Percentiles rank a stretch among this genome's conserved stretches.
These are phyloP conservation scores for Botrytis elliptica DNA, from an alignment of 2,329 filamentous ascomycete genomes.

Conservation along the genomic window DNA sequence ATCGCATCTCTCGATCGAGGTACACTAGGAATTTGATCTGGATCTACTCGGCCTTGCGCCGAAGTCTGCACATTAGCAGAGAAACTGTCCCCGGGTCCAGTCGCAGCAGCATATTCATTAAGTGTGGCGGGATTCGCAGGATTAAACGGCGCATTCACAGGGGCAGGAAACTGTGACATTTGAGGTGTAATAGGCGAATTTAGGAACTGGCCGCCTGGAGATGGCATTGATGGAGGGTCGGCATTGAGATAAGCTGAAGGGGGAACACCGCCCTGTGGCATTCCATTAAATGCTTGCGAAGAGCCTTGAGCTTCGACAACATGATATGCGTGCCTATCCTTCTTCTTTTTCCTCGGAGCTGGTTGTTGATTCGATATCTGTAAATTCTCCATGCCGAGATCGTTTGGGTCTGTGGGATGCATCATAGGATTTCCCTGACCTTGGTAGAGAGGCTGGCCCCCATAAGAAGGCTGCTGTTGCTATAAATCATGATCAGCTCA, in stretches of 20 bases:
- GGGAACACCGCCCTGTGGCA: slow-evolving; percentile 57
- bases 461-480: slow-evolving; percentile 18
- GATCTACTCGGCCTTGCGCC: slow-evolving; percentile 74
- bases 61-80: slow-evolving; percentile 55
- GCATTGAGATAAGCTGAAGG: slow-evolving; percentile 60
- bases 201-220: slow-evolving; percentile 47
- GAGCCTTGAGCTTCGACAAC: slow-evolving; percentile 72
- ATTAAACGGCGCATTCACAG: slow-evolving; percentile 53
- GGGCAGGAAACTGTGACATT: slow-evolving; percentile 61
- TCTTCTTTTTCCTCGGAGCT: slow-evolving; percentile 71
- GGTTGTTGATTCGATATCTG: slow-evolving; percentile 22
- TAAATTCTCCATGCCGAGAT: slow-evolving; percentile 22
- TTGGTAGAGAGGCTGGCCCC: slow-evolving; percentile 14
- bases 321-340: slow-evolving; percentile 91
- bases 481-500: slow-evolving; percentile 7
- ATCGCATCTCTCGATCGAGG: slow-evolving; percentile 79
- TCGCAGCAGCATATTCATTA: slow-evolving; percentile 49
- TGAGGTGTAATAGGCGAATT: slow-evolving; percentile 46
- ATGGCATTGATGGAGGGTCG: slow-evolving; percentile 45
- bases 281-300: slow-evolving; percentile 68
- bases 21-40: slow-evolving; percentile 90
- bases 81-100: slow-evolving; percentile 40
- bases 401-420: slow-evolving; percentile 16
- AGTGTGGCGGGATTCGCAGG: slow-evolving; percentile 44
- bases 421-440: background rate